These are phyloP conservation scores for Phytophthora fragariaefolia DNA, from an alignment of 352 stramenopile genomes.

Conservation along the genomic window DNA sequence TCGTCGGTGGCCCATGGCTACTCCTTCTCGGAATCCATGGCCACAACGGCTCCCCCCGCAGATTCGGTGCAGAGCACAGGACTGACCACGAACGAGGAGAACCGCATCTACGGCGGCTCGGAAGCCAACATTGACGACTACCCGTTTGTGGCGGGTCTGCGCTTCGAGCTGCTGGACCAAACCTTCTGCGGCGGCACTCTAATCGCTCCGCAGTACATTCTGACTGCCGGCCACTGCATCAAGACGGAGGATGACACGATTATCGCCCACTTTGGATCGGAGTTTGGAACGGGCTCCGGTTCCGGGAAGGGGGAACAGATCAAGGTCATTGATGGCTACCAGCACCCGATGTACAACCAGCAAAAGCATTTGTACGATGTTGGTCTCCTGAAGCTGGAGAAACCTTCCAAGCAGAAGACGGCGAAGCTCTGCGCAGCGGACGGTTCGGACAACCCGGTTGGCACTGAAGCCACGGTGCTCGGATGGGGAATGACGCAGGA, in stretches of 20 bases:
- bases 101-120: slow-evolving; percentile 58
- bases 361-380: slow-evolving; percentile 35
- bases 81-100: slow-evolving; percentile 30
- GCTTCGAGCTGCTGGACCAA: slow-evolving; percentile 35
- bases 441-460: slow-evolving; percentile 52
- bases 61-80: slow-evolving; percentile 23
- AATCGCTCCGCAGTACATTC: slow-evolving; percentile 60
- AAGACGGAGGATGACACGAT: slow-evolving; percentile 43
- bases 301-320: slow-evolving; percentile 26
- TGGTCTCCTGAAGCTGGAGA: slow-evolving; percentile 37
- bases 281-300: slow-evolving; percentile 15
- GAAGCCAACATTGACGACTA: slow-evolving; percentile 56
- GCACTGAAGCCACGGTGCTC: slow-evolving; percentile 54
- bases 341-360: slow-evolving; percentile 37
- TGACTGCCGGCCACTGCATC: slow-evolving; percentile 77
- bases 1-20: slow-evolving; percentile 23
- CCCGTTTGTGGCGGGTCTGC: slow-evolving; percentile 57
- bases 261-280: slow-evolving; percentile 41
- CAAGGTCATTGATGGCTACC: slow-evolving; percentile 30
- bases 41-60: neutral
- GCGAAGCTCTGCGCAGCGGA: slow-evolving; percentile 47
- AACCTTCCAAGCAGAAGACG: slow-evolving; percentile 27
- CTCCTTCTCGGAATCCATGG: slow-evolving; percentile 39
- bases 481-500: slow-evolving; percentile 61
- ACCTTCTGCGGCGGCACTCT: slow-evolving; percentile 70